Evolutionary conservation across 2,329 filamentous ascomycete genomes (phyloP), one percentile per base, ranked within the genome.

Genomic region (Neurospora sp.): DNA sequence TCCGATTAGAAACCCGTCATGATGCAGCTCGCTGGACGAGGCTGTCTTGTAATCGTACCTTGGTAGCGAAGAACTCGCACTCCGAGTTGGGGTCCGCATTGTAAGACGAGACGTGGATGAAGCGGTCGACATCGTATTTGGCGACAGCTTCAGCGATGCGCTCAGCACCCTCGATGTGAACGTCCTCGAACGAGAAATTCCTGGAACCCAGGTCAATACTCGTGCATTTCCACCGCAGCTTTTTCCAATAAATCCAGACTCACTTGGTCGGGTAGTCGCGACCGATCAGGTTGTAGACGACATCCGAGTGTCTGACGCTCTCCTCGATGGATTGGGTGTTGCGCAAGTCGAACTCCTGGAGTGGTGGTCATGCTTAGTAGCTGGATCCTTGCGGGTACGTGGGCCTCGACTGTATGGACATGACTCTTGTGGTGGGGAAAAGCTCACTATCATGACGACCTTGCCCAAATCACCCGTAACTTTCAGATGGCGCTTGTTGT

Each of bases 61-160:
- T 99, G 75, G 93, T 97, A 72, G 91, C 86, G 82, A 91, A 97
- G 86, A 95, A 99, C 78, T 96, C 92, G 11, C 93, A 95, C 2
- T 90, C 81, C 19, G 95, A 98, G 75, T 92, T 85, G 62, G 88
- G 86, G 80, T 91, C 85, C 70, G 93, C 95, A 78, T 95, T 98
- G 86, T 96, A 94, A 39, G 94, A 97, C 10, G 96, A 99, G 76
- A 99, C 90, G 77, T 99, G 96, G 74, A 99, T 93, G 81, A 93
- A 99, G 74, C 96, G 90, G 82, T 99, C 96, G 75, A 97, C 89
- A 77, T 99, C 95, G 82, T 99, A 99, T 83, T 99, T 99, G 77
- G 95, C 96, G 68, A 93, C 93, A 68, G 96, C 93, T 79, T 97
- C 93, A 68, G 89, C 93, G 77, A 99, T 99, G 75, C 96, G 91